phyloP scores from a whole-genome alignment of 78 protist species.

The Tieghemostelium lacteum region DNA sequence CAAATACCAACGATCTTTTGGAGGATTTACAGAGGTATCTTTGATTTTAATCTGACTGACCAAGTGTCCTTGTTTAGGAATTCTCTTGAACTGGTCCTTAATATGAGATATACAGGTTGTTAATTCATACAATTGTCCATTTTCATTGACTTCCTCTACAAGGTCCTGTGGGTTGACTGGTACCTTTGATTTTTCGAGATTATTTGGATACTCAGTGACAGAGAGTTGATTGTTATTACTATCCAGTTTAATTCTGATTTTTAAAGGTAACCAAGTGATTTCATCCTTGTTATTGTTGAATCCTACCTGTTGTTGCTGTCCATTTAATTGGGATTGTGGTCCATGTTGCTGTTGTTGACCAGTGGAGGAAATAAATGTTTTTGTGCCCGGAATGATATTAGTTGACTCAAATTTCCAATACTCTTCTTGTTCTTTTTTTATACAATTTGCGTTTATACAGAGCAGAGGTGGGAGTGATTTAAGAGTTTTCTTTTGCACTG shows the following conservation, averaged over 20 bases:
- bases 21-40: background rate
- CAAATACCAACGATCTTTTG: constrained; percentile 65
- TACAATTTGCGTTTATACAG: constrained; percentile 61
- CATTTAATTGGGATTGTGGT: background rate
- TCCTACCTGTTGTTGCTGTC: background rate
- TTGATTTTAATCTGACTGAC: constrained; percentile 14
- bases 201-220: constrained; percentile 53
- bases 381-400: constrained; percentile 39
- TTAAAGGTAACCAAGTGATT: constrained; percentile 54
- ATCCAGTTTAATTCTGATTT: constrained; percentile 57
- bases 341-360: background rate
- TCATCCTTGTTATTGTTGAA: background rate
- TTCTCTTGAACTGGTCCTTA: constrained; percentile 59
- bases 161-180: constrained; percentile 2
- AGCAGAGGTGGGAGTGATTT: constrained; percentile 67
- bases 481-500: constrained; percentile 49
- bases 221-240: constrained; percentile 5
- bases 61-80: constrained; percentile 65
- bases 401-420: constrained; percentile 68
- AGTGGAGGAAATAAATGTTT: constrained; percentile 19
- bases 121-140: constrained; percentile 68
- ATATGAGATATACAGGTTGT: constrained; percentile 44
- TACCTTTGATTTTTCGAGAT: constrained; percentile 12
- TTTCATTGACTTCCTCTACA: background rate
- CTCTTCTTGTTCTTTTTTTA: constrained; percentile 71